Base-by-base conservation (phyloP, 257 asterid genomes). In the Rehmannia glutinosa region DNA sequence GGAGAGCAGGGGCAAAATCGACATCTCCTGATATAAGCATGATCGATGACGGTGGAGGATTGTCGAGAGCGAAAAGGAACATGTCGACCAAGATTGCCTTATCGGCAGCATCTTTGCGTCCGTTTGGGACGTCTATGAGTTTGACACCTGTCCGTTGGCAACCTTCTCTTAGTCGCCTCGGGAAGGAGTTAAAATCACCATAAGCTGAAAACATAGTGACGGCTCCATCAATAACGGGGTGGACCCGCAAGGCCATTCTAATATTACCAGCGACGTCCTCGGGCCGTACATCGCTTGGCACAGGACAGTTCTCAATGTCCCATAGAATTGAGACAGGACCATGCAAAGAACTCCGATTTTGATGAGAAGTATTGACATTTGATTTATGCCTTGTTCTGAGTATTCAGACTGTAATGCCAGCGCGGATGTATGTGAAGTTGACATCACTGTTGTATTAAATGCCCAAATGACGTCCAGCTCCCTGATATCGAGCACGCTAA, bases 281-380 rank as follows among this genome's bases (percentile, higher is more conserved):
- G 0, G 98, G 84, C 24, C 93, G 84, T 21, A 91, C 90, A 42
- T 81, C 97, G 73, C 87, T 81, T 11, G 99, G 99, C 50, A 95
- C 90, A 0, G 94, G 97, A 55, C 99, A 95, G 82, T 95, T 94
- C 72, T 94, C 98, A 1, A 94, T 91, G 86, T 94, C 99, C 99
- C 99, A 94, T 43, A 91, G 89, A 65, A 94, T 86, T 5, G 88
- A 91, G 60, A 94, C 89, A 0, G 87, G 86, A 56, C 95, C 97
- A 3, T 72, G 77, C 32, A 68, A 50, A 15, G 77, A 68, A 43
- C 55, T 67, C 32, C 46, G 70, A 41, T 13, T 73, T 63, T 82
- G 90, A 74, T 68, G 83, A 13, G 73, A 69, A 66, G 73, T 74
- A 11, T 78, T 35, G 72, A 63, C 69, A 72, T 41, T 41, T 38